Base-by-base conservation (phyloP, 2,329 filamentous ascomycete species). In the Onygenales sp. region DNA sequence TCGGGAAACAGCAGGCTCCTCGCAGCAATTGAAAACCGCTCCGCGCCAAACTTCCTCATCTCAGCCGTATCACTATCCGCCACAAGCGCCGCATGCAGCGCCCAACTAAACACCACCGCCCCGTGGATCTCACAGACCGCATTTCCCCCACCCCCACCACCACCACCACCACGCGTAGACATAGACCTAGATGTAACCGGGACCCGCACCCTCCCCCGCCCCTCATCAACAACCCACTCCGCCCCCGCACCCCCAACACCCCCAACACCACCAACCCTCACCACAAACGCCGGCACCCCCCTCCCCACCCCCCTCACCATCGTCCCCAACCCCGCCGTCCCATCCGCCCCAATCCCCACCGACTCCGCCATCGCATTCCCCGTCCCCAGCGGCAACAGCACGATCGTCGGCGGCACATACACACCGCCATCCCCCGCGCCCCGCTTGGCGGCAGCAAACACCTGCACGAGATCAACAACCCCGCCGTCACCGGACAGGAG, bases 401-500 rank as follows among this genome's bases (percentile, higher is more conserved):
- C 65, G 55, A 87, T 77, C 2, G 78, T 73, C 0, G 85, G 81
- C 53, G 81, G 81, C 55, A 65, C 58, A 54, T 69, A 69, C 9
- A 56, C 54, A 41, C 38, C 41, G 7, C 58, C 56, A 10, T 63
- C 55, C 3, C 53, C 51, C 6, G 13, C 54, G 52, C 36, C 39
- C 8, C n/a, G 53, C 54, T 41, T 39, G 54, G 58, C 66, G 46
- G 63, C 58, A 3, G 74, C 63, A 0, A 86, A 75, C 2, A 79
- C 80, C 64, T 96, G 94, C 55, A 95, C 75, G 1, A 93, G 74
- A 61, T 97, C 92, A 14, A 90, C 79, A 2, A 95, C 69, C 5
- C 90, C 92, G 11, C 92, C 92, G 67, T 97, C 92, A 6, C 92
- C 92, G 48, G 87, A 92, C 5, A 96, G 76, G 10, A 97, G 78